Evolutionary conservation across 495 filamentous ascomycete genomes (phyloP).

Genomic region (Aspergillus panamensis): DNA sequence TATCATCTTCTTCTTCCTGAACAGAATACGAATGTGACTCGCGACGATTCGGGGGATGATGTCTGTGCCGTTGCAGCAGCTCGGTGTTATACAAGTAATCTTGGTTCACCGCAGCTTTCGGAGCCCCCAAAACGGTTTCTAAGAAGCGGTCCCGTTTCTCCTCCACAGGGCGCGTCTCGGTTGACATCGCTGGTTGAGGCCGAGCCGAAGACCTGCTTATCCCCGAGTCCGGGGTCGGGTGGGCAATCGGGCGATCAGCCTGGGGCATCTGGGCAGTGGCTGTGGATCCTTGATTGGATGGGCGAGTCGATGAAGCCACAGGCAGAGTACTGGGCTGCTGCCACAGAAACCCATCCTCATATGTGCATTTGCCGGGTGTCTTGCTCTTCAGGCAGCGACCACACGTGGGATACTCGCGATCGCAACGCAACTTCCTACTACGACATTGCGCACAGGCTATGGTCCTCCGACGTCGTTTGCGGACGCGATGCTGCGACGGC

Average conservation of each 20-base stretch:
- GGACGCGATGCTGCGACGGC: constrained; percentile 26
- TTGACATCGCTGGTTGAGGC: constrained; percentile 24
- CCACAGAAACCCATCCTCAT: constrained; percentile 49
- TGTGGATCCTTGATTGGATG: constrained; percentile 28
- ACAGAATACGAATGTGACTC: constrained; percentile 7
- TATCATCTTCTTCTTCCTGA: constrained; percentile 22
- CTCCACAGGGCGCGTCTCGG: constrained; percentile 13
- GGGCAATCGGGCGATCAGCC: constrained; percentile 25
- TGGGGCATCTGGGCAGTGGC: constrained; percentile 16
- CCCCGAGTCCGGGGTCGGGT: constrained; percentile 37
- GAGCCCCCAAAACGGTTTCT: constrained; percentile 44
- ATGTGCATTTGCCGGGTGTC: constrained; percentile 39
- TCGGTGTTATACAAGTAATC: constrained; percentile 36
- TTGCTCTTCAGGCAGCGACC: constrained; percentile 58
- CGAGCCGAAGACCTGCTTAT: constrained; percentile 32
- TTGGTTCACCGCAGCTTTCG: constrained; percentile 40
- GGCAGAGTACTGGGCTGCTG: constrained; percentile 42
- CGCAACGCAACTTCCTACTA: constrained; percentile 66
- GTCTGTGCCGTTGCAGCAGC: constrained; percentile 33
- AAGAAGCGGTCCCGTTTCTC: constrained; percentile 39
- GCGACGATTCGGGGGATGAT: constrained; percentile 11
- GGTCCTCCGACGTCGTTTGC: constrained; percentile 42
- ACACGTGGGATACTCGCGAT: constrained; percentile 61
- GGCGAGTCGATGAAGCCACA: constrained; percentile 24
- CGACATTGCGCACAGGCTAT: constrained; percentile 54